Conservation (phyloP, 768 basidiomycete genomes). For the Tephrocybe sp. region DNA sequence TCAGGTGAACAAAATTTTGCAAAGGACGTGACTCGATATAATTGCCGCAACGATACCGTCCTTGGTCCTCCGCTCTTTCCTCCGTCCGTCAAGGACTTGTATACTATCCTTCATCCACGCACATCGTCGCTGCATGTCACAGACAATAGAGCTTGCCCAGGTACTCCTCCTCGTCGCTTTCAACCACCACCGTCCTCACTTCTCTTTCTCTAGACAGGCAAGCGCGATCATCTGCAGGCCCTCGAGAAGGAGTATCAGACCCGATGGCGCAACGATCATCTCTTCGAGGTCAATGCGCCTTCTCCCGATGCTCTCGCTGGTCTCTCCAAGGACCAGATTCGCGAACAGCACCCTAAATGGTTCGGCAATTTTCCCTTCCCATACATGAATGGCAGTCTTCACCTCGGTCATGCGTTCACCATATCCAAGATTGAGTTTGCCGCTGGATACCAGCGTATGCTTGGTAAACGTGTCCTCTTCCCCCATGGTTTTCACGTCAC, state of each 20-base stretch:
- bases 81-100: conserved; percentile 32
- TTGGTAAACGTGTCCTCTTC: conserved; percentile 92
- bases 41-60: conserved; percentile 16
- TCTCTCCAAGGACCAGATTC: conserved; percentile 62
- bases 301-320: conserved; percentile 59
- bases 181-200: background rate
- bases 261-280: conserved; percentile 69
- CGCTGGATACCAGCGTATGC: conserved; percentile 91
- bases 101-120: conserved; percentile 27
- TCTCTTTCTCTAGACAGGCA: conserved; percentile 69
- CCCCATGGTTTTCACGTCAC: conserved; percentile 99
- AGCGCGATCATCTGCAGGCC: conserved; percentile 81
- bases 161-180: too few relatives aligned
- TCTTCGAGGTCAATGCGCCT: conserved; percentile 88
- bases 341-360: conserved; percentile 88
- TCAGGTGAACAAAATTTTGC: conserved; percentile 1
- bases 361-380: conserved; percentile 95
- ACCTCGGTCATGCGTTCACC: conserved; percentile 96
- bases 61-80: conserved; percentile 22
- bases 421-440: conserved; percentile 98
- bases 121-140: conserved; percentile 41
- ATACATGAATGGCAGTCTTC: conserved; percentile 98
- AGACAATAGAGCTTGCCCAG: conserved; percentile 66
- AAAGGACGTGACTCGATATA: conserved; percentile 19
- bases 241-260: conserved; percentile 85